These are phyloP conservation scores for Samsoniella hepiali DNA, from an alignment of 2,329 filamentous ascomycete genomes.

Conservation along the genomic window DNA sequence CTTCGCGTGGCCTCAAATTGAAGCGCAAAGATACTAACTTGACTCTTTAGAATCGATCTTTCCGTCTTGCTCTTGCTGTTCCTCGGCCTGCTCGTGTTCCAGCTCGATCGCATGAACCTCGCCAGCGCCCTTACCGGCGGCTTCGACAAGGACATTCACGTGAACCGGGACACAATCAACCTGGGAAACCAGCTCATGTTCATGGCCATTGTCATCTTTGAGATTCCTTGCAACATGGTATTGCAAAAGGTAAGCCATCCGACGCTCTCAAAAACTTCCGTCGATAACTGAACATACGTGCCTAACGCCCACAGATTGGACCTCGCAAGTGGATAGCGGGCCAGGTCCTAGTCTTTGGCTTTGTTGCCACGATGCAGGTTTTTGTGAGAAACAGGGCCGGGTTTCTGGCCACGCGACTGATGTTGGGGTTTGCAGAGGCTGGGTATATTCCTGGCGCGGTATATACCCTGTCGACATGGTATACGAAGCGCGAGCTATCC, in stretches of 20 bases:
- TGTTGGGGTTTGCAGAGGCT: constrained; percentile 47
- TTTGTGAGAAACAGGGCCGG: constrained; percentile 41
- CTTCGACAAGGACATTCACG: constrained; percentile 40
- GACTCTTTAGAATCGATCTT: constrained; percentile 32
- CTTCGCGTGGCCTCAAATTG: too few species aligned
- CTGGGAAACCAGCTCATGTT: constrained; percentile 54
- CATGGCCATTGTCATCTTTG: constrained; percentile 46
- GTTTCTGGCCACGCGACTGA: constrained; percentile 42
- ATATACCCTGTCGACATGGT: constrained; percentile 52
- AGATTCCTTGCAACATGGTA: constrained; percentile 50
- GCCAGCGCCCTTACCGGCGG: constrained; percentile 48
- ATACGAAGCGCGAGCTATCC: constrained; percentile 43
- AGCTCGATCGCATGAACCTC: constrained; percentile 52
- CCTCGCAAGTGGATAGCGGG: constrained; percentile 47
- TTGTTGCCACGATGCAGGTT: constrained; percentile 44
- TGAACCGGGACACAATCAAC: constrained; percentile 47
- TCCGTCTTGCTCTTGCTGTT: constrained; percentile 48
- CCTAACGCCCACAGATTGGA: constrained; percentile 32
- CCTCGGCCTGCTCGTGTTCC: constrained; percentile 48
- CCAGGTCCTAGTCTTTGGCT: constrained; percentile 47
- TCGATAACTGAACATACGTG: neutral
- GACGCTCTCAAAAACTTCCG: neutral
- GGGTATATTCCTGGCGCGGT: constrained; percentile 51
- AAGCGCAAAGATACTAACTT: too few species aligned
- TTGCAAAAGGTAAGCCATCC: constrained; percentile 30